Conservation (phyloP, 139 green algal species). For the Chlorella sorokiniana region DNA sequence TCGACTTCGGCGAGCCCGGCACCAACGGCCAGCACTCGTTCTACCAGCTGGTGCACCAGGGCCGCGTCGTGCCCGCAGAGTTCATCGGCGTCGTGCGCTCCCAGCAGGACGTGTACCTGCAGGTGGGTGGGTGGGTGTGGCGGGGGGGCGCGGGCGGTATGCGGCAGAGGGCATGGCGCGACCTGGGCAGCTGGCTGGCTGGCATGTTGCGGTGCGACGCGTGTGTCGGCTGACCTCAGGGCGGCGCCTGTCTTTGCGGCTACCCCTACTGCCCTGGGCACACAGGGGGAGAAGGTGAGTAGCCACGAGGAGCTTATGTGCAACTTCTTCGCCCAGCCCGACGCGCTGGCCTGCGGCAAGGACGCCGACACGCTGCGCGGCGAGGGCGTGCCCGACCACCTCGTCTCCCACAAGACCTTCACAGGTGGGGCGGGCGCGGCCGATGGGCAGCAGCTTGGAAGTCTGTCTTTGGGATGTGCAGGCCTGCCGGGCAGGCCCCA, state of each 20-base stretch:
- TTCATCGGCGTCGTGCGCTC: slow-evolving; percentile 97
- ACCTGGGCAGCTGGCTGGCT: neutral
- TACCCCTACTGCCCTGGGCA: neutral
- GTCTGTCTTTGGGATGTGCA: neutral
- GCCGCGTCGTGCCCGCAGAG: slow-evolving; percentile 94
- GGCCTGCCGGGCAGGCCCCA: no score
- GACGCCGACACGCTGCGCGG: slow-evolving; percentile 77
- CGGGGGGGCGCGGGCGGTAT: neutral
- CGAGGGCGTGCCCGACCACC: slow-evolving; percentile 83
- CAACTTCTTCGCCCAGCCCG: slow-evolving; percentile 99
- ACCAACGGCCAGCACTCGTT: slow-evolving; percentile 99
- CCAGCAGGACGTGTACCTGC: slow-evolving; percentile 91
- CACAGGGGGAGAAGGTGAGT: slow-evolving; percentile 94
- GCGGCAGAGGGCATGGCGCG: no score
- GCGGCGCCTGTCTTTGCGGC: neutral
- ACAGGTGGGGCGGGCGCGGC: no score
- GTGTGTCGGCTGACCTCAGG: neutral
- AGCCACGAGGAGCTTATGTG: slow-evolving; percentile 99
- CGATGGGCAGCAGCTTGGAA: neutral
- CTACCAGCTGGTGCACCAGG: slow-evolving; percentile 90
- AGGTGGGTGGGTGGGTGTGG: slow-evolving; percentile 36
- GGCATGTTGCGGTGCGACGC: neutral
- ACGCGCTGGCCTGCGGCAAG: slow-evolving; percentile 94
- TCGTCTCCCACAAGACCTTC: slow-evolving; percentile 94
- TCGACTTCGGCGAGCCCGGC: slow-evolving; percentile 99